phyloP scores from a whole-genome alignment of 495 filamentous ascomycete genomes.

The Melanomma pulvis-pyrius region DNA sequence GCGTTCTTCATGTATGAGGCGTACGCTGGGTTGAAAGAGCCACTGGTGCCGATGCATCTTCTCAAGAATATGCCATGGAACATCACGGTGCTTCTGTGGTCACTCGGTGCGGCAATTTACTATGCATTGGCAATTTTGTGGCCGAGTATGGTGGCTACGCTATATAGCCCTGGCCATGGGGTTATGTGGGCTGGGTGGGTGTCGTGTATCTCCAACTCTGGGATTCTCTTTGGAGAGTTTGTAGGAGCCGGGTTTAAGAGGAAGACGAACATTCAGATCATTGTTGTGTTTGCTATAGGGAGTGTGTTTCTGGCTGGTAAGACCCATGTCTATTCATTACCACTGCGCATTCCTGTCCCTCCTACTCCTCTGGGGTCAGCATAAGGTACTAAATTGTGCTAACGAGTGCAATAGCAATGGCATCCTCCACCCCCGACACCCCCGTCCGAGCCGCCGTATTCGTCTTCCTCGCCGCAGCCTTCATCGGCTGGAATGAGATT shows the following conservation, averaged over 20 bases:
- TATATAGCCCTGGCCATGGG: slow-evolving; percentile 24
- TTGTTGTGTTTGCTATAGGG: slow-evolving; percentile 25
- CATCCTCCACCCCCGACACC: slow-evolving; percentile 26
- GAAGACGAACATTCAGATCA: slow-evolving; percentile 26
- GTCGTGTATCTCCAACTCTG: slow-evolving; percentile 18
- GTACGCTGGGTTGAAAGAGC: slow-evolving; percentile 31
- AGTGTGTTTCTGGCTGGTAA: slow-evolving; percentile 29
- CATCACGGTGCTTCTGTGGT: slow-evolving; percentile 27
- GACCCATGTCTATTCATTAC: background rate
- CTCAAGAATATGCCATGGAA: slow-evolving; percentile 31
- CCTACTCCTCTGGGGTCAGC: too few relatives aligned
- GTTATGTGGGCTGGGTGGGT: slow-evolving; percentile 34
- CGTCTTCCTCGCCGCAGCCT: slow-evolving; percentile 29
- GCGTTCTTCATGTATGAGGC: slow-evolving; percentile 49
- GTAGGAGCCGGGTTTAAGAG: slow-evolving; percentile 20
- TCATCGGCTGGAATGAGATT: slow-evolving; percentile 38
- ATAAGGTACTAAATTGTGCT: background rate
- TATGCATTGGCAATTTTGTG: slow-evolving; percentile 35
- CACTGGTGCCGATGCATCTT: slow-evolving; percentile 33
- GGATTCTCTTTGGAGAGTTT: slow-evolving; percentile 30
- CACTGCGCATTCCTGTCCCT: too few relatives aligned
- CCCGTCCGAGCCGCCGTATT: slow-evolving; percentile 29
- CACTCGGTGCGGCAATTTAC: slow-evolving; percentile 34
- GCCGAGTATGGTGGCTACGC: slow-evolving; percentile 32
- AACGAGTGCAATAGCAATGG: slow-evolving; percentile 10